phyloP scores from a whole-genome alignment of 2,329 filamentous ascomycete genomes.

The Paraphaeosphaeria minitans region DNA sequence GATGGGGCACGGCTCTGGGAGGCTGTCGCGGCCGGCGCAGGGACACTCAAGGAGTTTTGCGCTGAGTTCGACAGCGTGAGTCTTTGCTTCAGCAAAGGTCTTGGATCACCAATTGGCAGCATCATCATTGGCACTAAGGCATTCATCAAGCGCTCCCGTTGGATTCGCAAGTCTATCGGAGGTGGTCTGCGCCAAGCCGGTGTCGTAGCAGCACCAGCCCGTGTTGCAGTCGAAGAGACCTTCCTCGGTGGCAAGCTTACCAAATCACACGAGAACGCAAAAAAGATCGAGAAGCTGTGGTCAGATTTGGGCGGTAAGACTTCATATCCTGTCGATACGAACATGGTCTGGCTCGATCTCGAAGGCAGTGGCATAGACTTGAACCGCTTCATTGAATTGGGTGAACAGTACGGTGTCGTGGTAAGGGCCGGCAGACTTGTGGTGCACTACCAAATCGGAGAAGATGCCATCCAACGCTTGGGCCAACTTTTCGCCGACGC shows the following conservation, averaged over 20 bases:
- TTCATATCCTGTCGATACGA: conserved; percentile 76
- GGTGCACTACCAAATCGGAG: conserved; percentile 74
- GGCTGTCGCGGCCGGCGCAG: conserved; percentile 72
- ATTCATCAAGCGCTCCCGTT: conserved; percentile 70
- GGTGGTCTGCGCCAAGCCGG: conserved; percentile 79
- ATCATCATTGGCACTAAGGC: conserved; percentile 66
- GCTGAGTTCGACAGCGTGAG: conserved; percentile 74
- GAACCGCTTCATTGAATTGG: conserved; percentile 61
- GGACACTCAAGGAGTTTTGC: conserved; percentile 69
- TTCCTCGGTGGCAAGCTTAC: conserved; percentile 71
- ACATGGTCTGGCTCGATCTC: conserved; percentile 87
- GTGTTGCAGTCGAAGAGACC: conserved; percentile 78
- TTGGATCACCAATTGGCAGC: conserved; percentile 80
- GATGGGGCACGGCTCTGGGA: conserved; percentile 86
- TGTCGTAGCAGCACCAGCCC: conserved; percentile 74
- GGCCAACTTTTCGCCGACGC: conserved; percentile 26
- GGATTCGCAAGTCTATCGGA: conserved; percentile 80
- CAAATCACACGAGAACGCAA: conserved; percentile 66
- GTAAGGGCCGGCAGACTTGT: conserved; percentile 65
- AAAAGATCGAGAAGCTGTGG: conserved; percentile 70
- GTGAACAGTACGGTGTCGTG: conserved; percentile 62
- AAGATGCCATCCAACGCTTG: conserved; percentile 60
- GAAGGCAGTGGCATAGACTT: conserved; percentile 61
- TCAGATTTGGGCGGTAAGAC: conserved; percentile 70
- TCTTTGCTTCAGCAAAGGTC: conserved; percentile 80